Evolutionary conservation across 2,329 filamentous ascomycete species (phyloP).

Genomic region (Fusarium chaquense): DNA sequence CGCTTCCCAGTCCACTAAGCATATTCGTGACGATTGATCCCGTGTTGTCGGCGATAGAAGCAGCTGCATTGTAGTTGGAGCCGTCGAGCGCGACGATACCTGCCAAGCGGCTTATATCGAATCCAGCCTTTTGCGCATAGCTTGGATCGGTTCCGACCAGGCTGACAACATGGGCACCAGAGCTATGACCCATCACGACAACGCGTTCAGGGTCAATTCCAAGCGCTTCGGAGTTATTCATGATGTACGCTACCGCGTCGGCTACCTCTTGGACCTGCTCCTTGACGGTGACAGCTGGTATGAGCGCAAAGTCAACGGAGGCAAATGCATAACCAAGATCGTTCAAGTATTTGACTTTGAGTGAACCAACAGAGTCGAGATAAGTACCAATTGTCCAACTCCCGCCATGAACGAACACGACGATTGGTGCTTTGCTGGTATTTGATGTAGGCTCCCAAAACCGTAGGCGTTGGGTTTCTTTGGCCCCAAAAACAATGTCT

Average conservation of each 20-base stretch:
- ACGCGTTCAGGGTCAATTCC: neutral
- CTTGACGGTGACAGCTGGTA: neutral
- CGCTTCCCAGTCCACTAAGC: neutral
- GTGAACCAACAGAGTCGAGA: constrained; percentile 9
- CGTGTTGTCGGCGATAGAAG: constrained; percentile 4
- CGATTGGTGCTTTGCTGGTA: neutral
- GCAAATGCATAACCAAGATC: neutral
- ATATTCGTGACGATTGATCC: constrained; percentile 8
- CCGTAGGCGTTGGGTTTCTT: neutral
- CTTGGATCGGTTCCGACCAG: constrained; percentile 4
- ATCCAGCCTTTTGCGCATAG: neutral
- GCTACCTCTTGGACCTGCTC: constrained; percentile 18
- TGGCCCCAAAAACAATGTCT: neutral
- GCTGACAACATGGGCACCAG: constrained; percentile 6
- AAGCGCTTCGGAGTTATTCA: accelerated
- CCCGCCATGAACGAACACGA: constrained; percentile 5
- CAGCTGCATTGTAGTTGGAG: constrained; percentile 12
- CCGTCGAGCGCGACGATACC: constrained; percentile 4
- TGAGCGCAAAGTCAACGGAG: neutral
- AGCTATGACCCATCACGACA: constrained; percentile 16
- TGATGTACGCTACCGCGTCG: neutral
- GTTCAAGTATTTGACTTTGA: constrained; percentile 7
- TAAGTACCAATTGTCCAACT: constrained; percentile 17
- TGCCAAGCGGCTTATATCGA: neutral
- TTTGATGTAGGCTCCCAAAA: neutral